Evolutionary conservation across 2,329 filamentous ascomycete genomes (phyloP), one percentile per base, ranked within the genome.

Genomic region (Verticillium alfalfae): DNA sequence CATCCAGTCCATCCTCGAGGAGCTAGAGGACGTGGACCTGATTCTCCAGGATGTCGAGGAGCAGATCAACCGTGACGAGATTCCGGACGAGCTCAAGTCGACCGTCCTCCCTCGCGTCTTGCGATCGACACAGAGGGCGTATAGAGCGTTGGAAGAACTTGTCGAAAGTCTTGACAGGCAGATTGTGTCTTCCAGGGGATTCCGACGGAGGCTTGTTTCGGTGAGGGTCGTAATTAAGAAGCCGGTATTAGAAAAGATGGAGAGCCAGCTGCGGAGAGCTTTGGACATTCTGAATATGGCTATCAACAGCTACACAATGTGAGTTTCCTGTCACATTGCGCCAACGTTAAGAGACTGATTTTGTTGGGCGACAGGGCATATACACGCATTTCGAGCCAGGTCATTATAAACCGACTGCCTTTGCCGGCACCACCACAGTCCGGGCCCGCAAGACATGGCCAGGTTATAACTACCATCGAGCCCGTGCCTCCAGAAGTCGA

Each of bases 161-260:
- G 59, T 66, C 1, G 60, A 61, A 1, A 57, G 66, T 2, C 57
- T 71, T 38, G 55, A 31, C 7, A 34, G 45, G 1, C 60, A 65
- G 26, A 41, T 70, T 8, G 55, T 59, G 5, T 37, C 37, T 1
- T 67, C 64, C n/a, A 70, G 59, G 39, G 63, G 62, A 0, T 5
- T 70, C 22, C 66, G 63, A 16, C 60, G 65, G 22, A 69, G 65
- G 36, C 34, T 66, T 36, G 62, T 61, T 15, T 49, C 67, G 8
- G 54, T 66, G 5, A 70, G 64, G 57, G 49, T 69, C 5, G 15
- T 57, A 3, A 60, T 68, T 16, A 69, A 67, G 18, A 70, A 65
- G 52, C 62, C 67, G 5, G 57, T 54, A 2, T 54, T 67, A 22
- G 65, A 68, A 5, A 61, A 16, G 7, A 63, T 68, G 12, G 65